Evolutionary conservation across 176 grass and related monocot genomes (phyloP), one percentile per base, ranked within the genome.

Genomic region (Bromus sterilis): DNA sequence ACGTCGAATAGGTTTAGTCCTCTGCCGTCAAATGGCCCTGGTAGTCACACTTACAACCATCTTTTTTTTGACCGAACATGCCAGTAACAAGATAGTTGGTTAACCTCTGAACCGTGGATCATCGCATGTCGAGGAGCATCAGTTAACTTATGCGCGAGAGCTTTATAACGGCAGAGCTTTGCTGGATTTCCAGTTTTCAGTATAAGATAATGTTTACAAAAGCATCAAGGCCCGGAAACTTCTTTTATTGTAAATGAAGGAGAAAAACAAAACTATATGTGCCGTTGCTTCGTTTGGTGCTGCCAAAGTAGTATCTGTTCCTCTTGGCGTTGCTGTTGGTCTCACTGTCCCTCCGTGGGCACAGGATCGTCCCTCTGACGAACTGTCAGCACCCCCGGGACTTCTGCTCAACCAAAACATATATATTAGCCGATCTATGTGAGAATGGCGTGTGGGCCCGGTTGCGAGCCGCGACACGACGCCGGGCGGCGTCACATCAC

Each of bases 301-400:
- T 43, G 36, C 13, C 26, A 43, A 14, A n/a, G n/a, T n/a, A n/a
- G 28, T 37, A 57, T 7, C 9, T 63, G 37, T 13, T 34, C 36
- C 39, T 78, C 26, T 63, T 78, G 42, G 29, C 13, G 18, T 37
- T 42, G n/a, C n/a, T 23, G 16, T 3, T 56, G 25, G 9, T 43
- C 23, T 82, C 66, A 82, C 7, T 84, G 76, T 3, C 75, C 67
- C 2, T 66, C 80, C 2, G 16, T 58, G 28, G 78, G n/a, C 36
- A 72, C 67, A 56, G 76, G 87, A 46, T 84, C 81, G 15, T 89
- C 82, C 82, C 49, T 31, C 32, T 34, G 30, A 28, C 49, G 57
- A 20, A 89, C 82, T 69, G 23, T 25, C 31, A 84, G 69, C 60
- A 89, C 87, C 51, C 87, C 81, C 21, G 32, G 60, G 31, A 84